Evolutionary conservation across 2,329 filamentous ascomycete genomes (phyloP).

Genomic region (Thielaviopsis cerberus): DNA sequence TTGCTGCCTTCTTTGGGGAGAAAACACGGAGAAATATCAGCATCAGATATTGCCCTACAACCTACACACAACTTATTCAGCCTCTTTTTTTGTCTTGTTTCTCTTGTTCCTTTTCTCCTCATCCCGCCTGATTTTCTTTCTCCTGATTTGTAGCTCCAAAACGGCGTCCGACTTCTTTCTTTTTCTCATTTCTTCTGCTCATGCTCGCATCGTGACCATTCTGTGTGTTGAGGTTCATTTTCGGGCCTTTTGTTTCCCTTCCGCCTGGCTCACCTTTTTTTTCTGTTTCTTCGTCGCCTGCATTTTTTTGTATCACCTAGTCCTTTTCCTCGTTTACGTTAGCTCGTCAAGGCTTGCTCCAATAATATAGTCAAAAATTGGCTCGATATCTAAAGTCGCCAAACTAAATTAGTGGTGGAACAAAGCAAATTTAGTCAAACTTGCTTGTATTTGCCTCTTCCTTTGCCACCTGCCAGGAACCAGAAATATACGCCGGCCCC

Average conservation of each 20-base stretch:
- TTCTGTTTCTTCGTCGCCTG: background rate
- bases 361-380: background rate
- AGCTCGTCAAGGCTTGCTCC: background rate
- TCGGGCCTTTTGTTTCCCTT: background rate
- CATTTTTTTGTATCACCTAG: background rate
- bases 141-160: background rate
- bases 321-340: background rate
- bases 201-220: background rate
- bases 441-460: background rate
- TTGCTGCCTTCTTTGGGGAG: background rate
- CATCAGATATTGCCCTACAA: background rate
- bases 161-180: background rate
- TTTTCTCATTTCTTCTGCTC: background rate
- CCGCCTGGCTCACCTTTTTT: background rate
- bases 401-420: background rate
- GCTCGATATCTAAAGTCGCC: background rate
- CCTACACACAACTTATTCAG: background rate
- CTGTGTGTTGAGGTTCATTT: background rate
- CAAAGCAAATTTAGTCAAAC: background rate
- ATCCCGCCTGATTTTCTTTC: background rate
- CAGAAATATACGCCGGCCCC: background rate
- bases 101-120: background rate
- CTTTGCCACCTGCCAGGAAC: background rate
- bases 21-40: background rate
- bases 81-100: background rate